These are phyloP conservation scores for Paramecium biaurelia DNA, from an alignment of 73 alveolate genomes.

Conservation along the genomic window DNA sequence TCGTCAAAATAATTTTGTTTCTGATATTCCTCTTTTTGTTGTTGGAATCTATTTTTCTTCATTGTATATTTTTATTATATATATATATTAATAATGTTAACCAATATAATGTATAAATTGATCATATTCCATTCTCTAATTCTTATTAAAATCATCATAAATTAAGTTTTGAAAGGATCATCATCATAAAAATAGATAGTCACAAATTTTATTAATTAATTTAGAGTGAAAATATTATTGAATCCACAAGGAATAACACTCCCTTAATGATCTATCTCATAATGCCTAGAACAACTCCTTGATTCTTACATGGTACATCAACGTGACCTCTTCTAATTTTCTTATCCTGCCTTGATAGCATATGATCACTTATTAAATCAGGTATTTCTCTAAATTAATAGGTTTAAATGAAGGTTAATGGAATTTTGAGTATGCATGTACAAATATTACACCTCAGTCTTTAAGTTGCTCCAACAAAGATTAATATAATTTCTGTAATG, in stretches of 20 bases:
- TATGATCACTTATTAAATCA: conserved; percentile 85
- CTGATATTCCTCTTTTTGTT: background rate
- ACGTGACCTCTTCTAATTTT: conserved; percentile 83
- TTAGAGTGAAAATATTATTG: conserved; percentile 76
- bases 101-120: conserved; percentile 4
- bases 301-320: conserved; percentile 86
- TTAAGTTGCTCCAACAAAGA: conserved; percentile 86
- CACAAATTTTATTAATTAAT: conserved; percentile 81
- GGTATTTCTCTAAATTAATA: conserved; percentile 76
- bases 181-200: conserved; percentile 86
- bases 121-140: background rate
- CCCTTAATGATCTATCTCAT: conserved; percentile 76
- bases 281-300: conserved; percentile 82
- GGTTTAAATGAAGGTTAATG: conserved; percentile 59
- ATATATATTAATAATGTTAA: background rate
- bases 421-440: conserved; percentile 64
- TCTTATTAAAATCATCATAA: conserved; percentile 8
- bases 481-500: conserved; percentile 93
- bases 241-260: conserved; percentile 59
- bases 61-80: background rate
- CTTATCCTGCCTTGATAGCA: conserved; percentile 78
- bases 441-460: conserved; percentile 90
- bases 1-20: conserved; percentile 38
- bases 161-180: conserved; percentile 61
- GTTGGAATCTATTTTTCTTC: conserved; percentile 40